phyloP scores from a whole-genome alignment of 371 early-diverging fungal genomes.

The Homolaphlyctis polyrhiza region DNA sequence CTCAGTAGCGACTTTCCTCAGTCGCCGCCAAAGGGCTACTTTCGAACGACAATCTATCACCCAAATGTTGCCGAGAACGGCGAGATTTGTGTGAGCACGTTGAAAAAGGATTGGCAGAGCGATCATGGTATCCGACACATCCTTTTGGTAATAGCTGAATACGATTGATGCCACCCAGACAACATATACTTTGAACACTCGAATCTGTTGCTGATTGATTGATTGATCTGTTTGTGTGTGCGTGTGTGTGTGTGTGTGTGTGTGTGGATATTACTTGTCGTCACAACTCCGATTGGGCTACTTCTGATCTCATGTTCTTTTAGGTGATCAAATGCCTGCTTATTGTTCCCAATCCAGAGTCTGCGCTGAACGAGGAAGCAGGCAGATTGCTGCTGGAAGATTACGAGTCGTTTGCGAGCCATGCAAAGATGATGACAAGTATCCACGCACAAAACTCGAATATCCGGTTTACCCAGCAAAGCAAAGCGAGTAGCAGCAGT shows the following conservation, averaged over 20 bases:
- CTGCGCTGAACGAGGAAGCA: constrained; percentile 90
- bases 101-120: constrained; percentile 89
- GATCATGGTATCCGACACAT: constrained; percentile 75
- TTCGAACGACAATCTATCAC: constrained; percentile 87
- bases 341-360: constrained; percentile 90
- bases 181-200: neutral
- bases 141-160: constrained; percentile 52
- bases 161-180: constrained; percentile 1
- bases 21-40: constrained; percentile 73
- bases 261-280: neutral
- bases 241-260: too few species aligned
- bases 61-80: constrained; percentile 84
- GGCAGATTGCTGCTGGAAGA: constrained; percentile 79
- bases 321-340: constrained; percentile 85
- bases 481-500: too few species aligned
- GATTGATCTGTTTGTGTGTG: neutral
- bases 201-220: neutral
- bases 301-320: neutral
- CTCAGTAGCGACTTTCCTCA: constrained; percentile 65
- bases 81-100: constrained; percentile 88
- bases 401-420: constrained; percentile 74
- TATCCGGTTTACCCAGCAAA: neutral
- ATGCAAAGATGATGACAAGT: constrained; percentile 67
- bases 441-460: constrained; percentile 60
- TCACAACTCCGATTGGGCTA: neutral